Base-by-base conservation (phyloP, 2,329 filamentous ascomycete species). In the Ophiocordyceps sinensis region DNA sequence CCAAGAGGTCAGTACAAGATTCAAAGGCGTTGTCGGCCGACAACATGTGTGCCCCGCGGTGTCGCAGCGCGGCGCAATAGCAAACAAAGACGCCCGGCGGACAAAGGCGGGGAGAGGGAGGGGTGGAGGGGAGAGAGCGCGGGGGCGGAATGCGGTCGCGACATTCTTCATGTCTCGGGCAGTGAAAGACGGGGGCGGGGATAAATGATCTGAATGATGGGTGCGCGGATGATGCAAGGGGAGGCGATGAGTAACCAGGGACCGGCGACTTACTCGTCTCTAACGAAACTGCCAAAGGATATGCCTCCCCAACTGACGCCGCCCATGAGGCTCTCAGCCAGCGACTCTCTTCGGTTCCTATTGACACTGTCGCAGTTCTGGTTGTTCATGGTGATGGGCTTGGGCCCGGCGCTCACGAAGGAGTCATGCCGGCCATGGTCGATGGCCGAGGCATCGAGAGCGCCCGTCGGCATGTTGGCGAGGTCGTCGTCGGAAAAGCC, bases 281-380 rank as follows among this genome's bases (percentile, higher is more conserved):
- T 76, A 62, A 98, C 91, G 71, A 93, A 96, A 56, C 89, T 96
- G 47, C 89, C 89, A 49, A 96, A 85, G 9, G 89, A 96, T 45
- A 94, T 78, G 49, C 88, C 89, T 57, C 89, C 89, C 88, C 89
- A 98, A 63, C 88, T 95, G 80, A 94, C 87, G 53, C 89, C 88
- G 48, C 79, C 82, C 64, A 79, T 77, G 43, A 80, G 61, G 54
- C 77, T 81, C 38, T 75, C 76, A 14, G 75, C 76, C 29, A 80
- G 59, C 43, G 70, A 76, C 57, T 81, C 77, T 50, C 77, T 68
- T 47, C 77, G 69, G 41, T 66, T 70, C 46, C 75, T 70, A 54
- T 66, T 69, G 50, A 70, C 67, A 51, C 66, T 62, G 50, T 77
- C 73, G 59, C 75, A 71, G 54, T 77, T 78, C 40, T 74, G 69